A percentile compares a stretch with the other conserved stretches of the same genome.
Conservation (phyloP, 1,284 basidiomycete genomes). For the Papiliotrema laurentii region DNA sequence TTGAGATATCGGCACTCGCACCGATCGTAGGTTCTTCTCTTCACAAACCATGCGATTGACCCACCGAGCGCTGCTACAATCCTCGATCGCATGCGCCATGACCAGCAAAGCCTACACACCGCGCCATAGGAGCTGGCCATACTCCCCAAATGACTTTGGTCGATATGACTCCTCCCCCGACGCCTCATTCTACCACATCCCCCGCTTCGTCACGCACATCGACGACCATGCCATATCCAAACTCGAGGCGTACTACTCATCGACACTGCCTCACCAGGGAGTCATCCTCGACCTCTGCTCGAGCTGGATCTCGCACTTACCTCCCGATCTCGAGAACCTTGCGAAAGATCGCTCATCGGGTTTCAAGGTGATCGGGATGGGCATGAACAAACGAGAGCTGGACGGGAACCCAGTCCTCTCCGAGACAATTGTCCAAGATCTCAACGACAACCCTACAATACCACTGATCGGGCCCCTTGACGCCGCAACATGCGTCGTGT, state of each 20-base stretch:
- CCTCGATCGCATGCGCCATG: too few species aligned
- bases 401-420: conserved; percentile 21
- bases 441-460: conserved; percentile 24
- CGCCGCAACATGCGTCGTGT: conserved; percentile 31
- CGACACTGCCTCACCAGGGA: conserved; percentile 17
- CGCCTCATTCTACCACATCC: conserved; percentile 22
- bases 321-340: conserved; percentile 13
- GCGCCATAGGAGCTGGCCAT: conserved; percentile 16
- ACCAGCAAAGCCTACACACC: conserved; percentile 1
- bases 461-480: conserved; percentile 1
- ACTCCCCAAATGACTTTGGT: conserved; percentile 17
- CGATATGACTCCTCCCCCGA: conserved; percentile 24
- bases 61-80: too few species aligned
- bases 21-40: too few species aligned
- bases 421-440: conserved; percentile 23
- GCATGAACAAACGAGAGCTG: conserved; percentile 32
- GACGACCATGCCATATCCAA: conserved; percentile 22
- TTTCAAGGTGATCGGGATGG: conserved; percentile 32
- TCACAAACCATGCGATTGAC: too few species aligned
- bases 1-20: too few species aligned
- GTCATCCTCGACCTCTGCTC: conserved; percentile 32
- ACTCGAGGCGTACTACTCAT: conserved; percentile 21
- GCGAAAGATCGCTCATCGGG: too few species aligned
- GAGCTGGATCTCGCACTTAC: conserved; percentile 36
- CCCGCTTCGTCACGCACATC: conserved; percentile 30